A percentile compares a stretch with the other conserved stretches of the same genome.
Evolutionary conservation across 257 asterid genomes (phyloP).

Genomic region (Nicotiana sylvestris): DNA sequence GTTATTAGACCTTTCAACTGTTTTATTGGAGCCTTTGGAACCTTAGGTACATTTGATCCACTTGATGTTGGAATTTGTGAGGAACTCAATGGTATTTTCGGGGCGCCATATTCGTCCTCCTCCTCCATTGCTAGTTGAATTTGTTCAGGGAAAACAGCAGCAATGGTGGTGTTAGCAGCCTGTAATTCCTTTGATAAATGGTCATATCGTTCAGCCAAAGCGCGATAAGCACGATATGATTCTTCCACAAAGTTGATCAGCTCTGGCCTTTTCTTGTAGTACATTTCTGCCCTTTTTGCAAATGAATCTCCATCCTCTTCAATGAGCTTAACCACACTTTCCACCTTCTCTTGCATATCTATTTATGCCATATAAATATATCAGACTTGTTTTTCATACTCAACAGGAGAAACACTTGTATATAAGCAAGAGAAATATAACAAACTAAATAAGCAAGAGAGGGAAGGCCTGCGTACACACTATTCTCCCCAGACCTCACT

Average conservation of each 20-base stretch:
- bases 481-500: too few relatives aligned
- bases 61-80: slow-evolving; percentile 25
- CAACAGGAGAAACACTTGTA: not conserved
- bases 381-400: not conserved
- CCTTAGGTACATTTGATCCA: slow-evolving; percentile 40
- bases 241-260: slow-evolving; percentile 70
- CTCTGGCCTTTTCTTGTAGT: slow-evolving; percentile 87
- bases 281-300: slow-evolving; percentile 91
- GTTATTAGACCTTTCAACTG: slow-evolving; percentile 49
- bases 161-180: slow-evolving; percentile 76
- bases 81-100: slow-evolving; percentile 16
- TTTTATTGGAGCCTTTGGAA: slow-evolving; percentile 54
- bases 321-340: slow-evolving; percentile 57
- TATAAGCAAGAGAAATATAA: not conserved
- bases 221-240: slow-evolving; percentile 55
- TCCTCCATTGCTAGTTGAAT: slow-evolving; percentile 55
- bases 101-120: slow-evolving; percentile 36
- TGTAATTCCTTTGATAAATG: slow-evolving; percentile 78
- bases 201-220: slow-evolving; percentile 87
- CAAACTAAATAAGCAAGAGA: not conserved
- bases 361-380: slow-evolving; percentile 2
- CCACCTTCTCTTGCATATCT: slow-evolving; percentile 93
- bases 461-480: too few relatives aligned
- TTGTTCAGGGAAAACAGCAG: slow-evolving; percentile 75
- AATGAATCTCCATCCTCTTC: slow-evolving; percentile 92